Conservation (phyloP, 2,329 filamentous ascomycete genomes). For the Geosmithia morbida region DNA sequence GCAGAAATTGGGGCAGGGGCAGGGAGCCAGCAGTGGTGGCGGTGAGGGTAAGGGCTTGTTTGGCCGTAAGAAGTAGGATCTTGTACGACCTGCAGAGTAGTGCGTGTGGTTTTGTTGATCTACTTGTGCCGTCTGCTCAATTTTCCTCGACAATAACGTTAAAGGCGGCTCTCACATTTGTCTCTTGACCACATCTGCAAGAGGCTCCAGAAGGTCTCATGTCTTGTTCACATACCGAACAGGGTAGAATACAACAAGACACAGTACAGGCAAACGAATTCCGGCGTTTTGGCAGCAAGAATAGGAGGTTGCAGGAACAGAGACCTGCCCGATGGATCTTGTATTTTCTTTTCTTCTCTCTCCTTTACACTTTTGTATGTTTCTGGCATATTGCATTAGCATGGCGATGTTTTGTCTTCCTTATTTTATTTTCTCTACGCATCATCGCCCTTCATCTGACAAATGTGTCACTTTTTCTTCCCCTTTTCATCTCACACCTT, state of each 20-base stretch:
- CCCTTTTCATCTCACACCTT: constrained; percentile 1
- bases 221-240: too few species aligned
- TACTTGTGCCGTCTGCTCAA: too few species aligned
- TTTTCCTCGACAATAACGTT: too few species aligned
- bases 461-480: too few species aligned
- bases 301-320: neutral
- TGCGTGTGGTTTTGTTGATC: neutral
- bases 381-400: neutral
- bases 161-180: too few species aligned
- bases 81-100: neutral
- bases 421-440: too few species aligned
- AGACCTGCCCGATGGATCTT: neutral
- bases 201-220: too few species aligned
- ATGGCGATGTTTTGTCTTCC: constrained; percentile 3
- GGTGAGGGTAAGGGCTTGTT: constrained; percentile 30
- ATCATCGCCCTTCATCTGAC: too few species aligned
- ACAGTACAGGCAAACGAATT: too few species aligned
- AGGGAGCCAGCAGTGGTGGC: constrained; percentile 12
- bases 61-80: constrained; percentile 18
- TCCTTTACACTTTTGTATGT: neutral
- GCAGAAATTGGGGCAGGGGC: constrained; percentile 13
- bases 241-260: too few species aligned
- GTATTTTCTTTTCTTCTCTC: neutral
- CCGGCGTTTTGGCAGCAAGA: neutral
- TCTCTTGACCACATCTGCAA: too few species aligned